These are phyloP conservation scores for Cruciata laevipes DNA, from an alignment of 257 asterid genomes.

Conservation along the genomic window DNA sequence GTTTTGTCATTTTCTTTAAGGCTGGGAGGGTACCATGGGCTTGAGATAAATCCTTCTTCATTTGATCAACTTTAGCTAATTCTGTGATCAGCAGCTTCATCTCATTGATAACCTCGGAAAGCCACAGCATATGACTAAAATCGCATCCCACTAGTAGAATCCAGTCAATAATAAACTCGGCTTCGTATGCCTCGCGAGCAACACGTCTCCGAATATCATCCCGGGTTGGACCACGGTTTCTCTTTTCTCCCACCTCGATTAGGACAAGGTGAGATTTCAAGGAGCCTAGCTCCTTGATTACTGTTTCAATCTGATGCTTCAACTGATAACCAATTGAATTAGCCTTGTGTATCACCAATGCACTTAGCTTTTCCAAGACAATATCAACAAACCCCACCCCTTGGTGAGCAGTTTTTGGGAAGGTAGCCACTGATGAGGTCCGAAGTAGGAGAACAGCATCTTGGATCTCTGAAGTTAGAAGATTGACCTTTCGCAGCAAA, in stretches of 20 bases:
- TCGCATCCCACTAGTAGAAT: background rate
- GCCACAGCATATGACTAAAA: slow-evolving; percentile 1
- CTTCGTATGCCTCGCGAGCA: background rate
- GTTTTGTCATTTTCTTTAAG: background rate
- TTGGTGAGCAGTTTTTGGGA: background rate
- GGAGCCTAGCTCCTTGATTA: background rate
- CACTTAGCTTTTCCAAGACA: background rate
- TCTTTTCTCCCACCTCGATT: background rate
- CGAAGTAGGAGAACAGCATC: slow-evolving; percentile 1
- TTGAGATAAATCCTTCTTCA: no score
- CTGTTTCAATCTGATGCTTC: background rate
- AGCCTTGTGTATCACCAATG: background rate
- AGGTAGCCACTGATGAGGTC: background rate
- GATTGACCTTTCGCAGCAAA: background rate
- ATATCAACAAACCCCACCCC: slow-evolving; percentile 6
- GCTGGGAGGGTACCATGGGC: background rate
- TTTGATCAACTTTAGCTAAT: background rate
- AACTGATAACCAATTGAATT: background rate
- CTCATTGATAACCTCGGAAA: background rate
- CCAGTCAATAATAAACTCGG: background rate
- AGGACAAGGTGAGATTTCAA: background rate
- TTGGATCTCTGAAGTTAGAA: slow-evolving; percentile 3
- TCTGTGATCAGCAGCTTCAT: background rate
- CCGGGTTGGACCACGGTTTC: background rate
- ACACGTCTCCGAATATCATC: background rate